Conservation (phyloP, 108 stramenopile species). For the Poteriospumella lacustris region DNA sequence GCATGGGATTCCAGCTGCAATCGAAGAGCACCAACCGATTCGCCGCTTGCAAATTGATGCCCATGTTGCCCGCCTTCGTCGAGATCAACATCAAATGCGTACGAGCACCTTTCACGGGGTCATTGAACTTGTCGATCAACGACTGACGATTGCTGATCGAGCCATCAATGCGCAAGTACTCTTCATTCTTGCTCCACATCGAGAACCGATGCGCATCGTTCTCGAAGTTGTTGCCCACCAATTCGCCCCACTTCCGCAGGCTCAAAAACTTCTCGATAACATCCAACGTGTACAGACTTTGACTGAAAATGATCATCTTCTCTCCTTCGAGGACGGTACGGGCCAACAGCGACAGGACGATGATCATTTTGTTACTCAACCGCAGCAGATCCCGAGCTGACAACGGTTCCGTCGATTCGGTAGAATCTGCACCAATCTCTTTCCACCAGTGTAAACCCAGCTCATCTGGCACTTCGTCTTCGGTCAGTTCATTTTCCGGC, state of each 20-base stretch:
- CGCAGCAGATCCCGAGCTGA: background rate
- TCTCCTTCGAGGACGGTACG: background rate
- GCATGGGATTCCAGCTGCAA: constrained; percentile 53
- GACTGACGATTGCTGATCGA: background rate
- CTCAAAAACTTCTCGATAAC: background rate
- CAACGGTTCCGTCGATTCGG: too few species aligned
- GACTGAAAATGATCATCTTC: constrained; percentile 9
- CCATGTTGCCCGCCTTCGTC: constrained; percentile 39
- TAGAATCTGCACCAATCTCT: too few species aligned
- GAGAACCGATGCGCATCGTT: background rate
- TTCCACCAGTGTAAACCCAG: too few species aligned
- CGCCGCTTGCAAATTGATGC: constrained; percentile 50
- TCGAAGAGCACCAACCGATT: constrained; percentile 50
- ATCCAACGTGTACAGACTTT: constrained; percentile 4
- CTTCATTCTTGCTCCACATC: background rate
- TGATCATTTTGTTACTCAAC: background rate
- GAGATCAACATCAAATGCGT: background rate
- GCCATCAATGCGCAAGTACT: constrained; percentile 4
- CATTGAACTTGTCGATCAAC: background rate
- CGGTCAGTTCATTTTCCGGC: too few species aligned
- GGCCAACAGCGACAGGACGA: background rate
- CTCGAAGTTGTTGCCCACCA: background rate
- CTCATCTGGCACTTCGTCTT: too few species aligned
- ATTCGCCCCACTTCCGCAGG: background rate
- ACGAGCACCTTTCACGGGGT: background rate